Evolutionary conservation across 352 stramenopile genomes (phyloP).

Genomic region (Pythium rishiriense): DNA sequence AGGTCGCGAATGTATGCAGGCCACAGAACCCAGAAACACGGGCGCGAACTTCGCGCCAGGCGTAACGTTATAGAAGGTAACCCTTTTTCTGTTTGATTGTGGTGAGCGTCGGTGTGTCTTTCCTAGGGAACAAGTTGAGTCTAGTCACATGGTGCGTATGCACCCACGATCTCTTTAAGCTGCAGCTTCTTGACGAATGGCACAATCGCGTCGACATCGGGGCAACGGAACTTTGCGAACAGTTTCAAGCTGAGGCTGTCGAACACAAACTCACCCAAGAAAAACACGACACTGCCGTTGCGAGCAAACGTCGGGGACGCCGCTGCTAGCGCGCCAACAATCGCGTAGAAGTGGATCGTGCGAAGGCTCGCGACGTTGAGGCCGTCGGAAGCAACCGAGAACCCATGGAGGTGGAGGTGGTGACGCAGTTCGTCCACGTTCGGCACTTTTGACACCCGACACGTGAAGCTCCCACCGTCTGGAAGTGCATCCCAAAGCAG

Average conservation of each 20-base stretch:
- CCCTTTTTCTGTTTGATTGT: slow-evolving; percentile 19
- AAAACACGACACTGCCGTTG: slow-evolving; percentile 30
- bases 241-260: slow-evolving; percentile 72
- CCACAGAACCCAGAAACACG: background rate
- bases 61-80: slow-evolving; percentile 35
- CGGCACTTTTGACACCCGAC: slow-evolving; percentile 59
- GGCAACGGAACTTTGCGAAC: slow-evolving; percentile 60
- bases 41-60: background rate
- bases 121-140: background rate
- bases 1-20: background rate
- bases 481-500: slow-evolving; percentile 50
- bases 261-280: slow-evolving; percentile 70
- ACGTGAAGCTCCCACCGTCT: slow-evolving; percentile 64
- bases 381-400: slow-evolving; percentile 51
- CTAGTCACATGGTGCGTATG: slow-evolving; percentile 63
- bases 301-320: background rate
- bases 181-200: slow-evolving; percentile 69
- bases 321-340: slow-evolving; percentile 11
- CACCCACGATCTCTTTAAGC: slow-evolving; percentile 73
- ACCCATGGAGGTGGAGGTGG: slow-evolving; percentile 55
- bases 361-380: slow-evolving; percentile 40
- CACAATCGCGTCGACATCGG: slow-evolving; percentile 54
- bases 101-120: background rate
- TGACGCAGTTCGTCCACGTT: slow-evolving; percentile 32
- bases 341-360: slow-evolving; percentile 59